Evolutionary conservation across 192 early-diverging fungal genomes (phyloP), one percentile per base, ranked within the genome.

Genomic region (Allomyces javanicus): DNA sequence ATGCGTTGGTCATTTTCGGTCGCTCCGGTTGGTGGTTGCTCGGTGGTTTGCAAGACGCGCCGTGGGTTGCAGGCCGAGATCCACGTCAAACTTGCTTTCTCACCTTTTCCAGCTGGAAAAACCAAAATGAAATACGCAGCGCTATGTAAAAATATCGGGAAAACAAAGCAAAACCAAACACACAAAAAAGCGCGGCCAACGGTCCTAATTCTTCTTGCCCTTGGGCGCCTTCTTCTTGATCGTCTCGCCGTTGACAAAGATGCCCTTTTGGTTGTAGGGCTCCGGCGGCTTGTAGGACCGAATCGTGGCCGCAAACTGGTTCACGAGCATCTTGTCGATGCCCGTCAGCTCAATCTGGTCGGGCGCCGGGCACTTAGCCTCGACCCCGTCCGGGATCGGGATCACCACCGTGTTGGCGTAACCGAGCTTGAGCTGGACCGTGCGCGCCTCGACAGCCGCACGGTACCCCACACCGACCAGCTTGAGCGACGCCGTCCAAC

Each of bases 261-360:
- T 92, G 67, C 96, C 96, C 82, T 99, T 99, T 75, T 94, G 93
- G 78, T 99, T 99, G 70, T 96, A 99, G 43, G 96, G 96, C 78
- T 99, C 96, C 40, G 96, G 96, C 69, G 82, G 85, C 76, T 90
- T 85, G 85, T 87, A 90, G 70, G 83, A 81, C 64, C 91, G 81
- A 67, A 99, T 89, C 70, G 86, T 87, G 55, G 93, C 90, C 6
- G 96, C 96, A 75, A 95, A 91, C 75, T 89, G 85, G 65, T 88
- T 92, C 50, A 99, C 81, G 62, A 80, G 75, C 66, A 86, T 83
- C 68, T 84, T 69, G 75, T 96, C 88, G 50, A 74, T 85, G 27
- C 92, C 90, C 62, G 78, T 79, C 66, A 99, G 74, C 58, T 94
- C 69, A 40, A 99, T 81, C 45, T 89, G 83, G 26, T 89, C 93